Percentiles rank a stretch among this genome's conserved stretches.
phyloP scores from a whole-genome alignment of 345 rosid species.

The Gossypium ekmanianum region DNA sequence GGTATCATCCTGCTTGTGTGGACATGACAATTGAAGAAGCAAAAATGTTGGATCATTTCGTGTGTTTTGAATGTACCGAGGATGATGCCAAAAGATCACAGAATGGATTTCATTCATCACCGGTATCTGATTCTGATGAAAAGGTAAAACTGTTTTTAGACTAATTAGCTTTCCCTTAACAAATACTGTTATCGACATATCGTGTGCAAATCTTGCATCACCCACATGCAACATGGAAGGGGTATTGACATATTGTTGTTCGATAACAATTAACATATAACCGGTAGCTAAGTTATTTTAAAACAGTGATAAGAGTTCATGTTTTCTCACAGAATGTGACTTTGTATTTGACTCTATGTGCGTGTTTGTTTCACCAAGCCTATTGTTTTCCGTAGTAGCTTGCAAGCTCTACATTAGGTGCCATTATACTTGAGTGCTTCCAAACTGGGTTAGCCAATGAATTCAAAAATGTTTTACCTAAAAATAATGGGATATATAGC shows the following conservation, averaged over 20 bases:
- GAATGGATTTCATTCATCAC: slow-evolving; percentile 59
- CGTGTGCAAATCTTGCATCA: not conserved
- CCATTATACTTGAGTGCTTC: not conserved
- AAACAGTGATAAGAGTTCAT: not conserved
- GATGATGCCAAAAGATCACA: slow-evolving; percentile 55
- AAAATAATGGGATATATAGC: not conserved
- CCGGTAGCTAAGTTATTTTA: not conserved
- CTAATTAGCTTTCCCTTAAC: not conserved
- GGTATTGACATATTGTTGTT: not conserved
- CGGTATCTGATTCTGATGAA: slow-evolving; percentile 41
- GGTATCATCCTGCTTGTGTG: slow-evolving; percentile 94
- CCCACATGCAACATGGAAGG: not conserved
- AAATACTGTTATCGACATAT: not conserved
- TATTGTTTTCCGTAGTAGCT: not conserved
- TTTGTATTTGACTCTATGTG: not conserved
- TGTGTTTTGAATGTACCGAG: slow-evolving; percentile 67
- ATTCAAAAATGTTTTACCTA: not conserved
- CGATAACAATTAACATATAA: not conserved
- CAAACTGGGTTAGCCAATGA: not conserved
- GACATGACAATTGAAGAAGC: slow-evolving; percentile 83
- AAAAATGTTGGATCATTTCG: slow-evolving; percentile 72
- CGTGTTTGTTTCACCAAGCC: not conserved
- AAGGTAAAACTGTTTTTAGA: slow-evolving; percentile 37
- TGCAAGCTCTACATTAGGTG: not conserved
- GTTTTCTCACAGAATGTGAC: not conserved